Evolutionary conservation across 768 basidiomycete genomes (phyloP).

Genomic region (Mycena filopes): DNA sequence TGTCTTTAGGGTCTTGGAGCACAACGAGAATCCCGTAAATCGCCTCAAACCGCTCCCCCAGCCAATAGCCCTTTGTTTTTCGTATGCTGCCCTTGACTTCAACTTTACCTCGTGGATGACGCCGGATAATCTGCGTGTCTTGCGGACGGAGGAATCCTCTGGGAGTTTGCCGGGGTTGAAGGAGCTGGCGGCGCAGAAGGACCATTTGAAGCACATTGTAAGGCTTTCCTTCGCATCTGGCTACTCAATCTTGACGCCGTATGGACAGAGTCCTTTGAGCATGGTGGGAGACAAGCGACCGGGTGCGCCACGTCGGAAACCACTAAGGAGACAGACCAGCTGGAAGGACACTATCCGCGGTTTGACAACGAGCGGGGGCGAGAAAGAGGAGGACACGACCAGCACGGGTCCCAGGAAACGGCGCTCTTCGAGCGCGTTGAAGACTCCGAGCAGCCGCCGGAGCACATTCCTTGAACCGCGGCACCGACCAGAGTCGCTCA

Average conservation of each 20-base stretch:
- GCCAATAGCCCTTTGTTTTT: constrained; percentile 87
- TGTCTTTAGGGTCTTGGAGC: constrained; percentile 87
- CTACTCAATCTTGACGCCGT: too few species aligned
- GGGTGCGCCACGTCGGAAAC: constrained; percentile 48
- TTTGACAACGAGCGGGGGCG: constrained; percentile 54
- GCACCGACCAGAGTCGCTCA: constrained; percentile 13
- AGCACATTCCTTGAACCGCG: constrained; percentile 35
- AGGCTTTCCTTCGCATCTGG: constrained; percentile 24
- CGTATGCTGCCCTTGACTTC: constrained; percentile 94
- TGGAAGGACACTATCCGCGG: constrained; percentile 70
- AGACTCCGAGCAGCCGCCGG: constrained; percentile 39
- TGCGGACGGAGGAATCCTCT: constrained; percentile 89
- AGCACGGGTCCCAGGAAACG: constrained; percentile 30
- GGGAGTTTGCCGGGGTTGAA: constrained; percentile 79
- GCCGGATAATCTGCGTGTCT: constrained; percentile 80
- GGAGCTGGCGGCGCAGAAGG: constrained; percentile 80
- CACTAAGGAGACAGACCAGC: constrained; percentile 63
- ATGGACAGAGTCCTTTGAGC: constrained; percentile 77
- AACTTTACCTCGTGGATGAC: constrained; percentile 99
- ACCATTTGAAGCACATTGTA: constrained; percentile 86
- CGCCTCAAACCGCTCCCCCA: constrained; percentile 62
- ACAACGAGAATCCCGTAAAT: constrained; percentile 48
- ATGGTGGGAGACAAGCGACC: constrained; percentile 83
- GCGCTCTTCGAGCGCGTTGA: constrained; percentile 42
- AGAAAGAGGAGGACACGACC: constrained; percentile 42